A percentile compares a stretch with the other conserved stretches of the same genome.
Conservation (phyloP, 179 eudicot species). For the Nepenthes alata region DNA sequence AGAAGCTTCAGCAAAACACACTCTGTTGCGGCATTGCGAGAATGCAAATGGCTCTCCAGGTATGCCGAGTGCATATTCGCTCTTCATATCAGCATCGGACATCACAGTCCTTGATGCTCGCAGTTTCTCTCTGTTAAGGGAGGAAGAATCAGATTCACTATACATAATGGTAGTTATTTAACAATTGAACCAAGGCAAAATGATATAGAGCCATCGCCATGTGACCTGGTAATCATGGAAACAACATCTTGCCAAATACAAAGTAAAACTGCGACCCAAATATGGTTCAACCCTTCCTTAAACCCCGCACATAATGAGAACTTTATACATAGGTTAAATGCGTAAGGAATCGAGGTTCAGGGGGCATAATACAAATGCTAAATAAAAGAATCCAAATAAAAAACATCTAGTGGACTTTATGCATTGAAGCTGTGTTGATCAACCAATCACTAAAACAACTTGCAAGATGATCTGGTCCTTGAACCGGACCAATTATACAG, state of each 20-base stretch:
- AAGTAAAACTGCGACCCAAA: background rate
- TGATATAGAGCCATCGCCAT: background rate
- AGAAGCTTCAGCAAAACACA: constrained; percentile 71
- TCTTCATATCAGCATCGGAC: constrained; percentile 59
- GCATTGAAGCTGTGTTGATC: too few species aligned
- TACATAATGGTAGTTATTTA: background rate
- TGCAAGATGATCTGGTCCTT: too few species aligned
- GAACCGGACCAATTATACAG: too few species aligned
- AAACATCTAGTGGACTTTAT: too few species aligned
- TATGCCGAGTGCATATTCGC: constrained; percentile 63
- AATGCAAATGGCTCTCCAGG: constrained; percentile 67
- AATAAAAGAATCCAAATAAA: too few species aligned
- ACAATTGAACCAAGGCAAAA: background rate
- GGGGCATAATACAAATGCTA: too few species aligned
- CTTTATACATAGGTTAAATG: too few species aligned
- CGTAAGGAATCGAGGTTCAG: too few species aligned
- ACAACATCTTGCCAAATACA: background rate
- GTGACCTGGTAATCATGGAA: background rate
- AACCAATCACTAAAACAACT: too few species aligned
- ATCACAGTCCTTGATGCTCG: constrained; percentile 67
- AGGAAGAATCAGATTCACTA: background rate
- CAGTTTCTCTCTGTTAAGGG: constrained; percentile 53
- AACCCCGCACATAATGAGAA: too few species aligned
- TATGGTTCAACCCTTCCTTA: too few species aligned
- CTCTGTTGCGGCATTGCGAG: constrained; percentile 66